Evolutionary conservation across 192 early-diverging fungal genomes (phyloP), one percentile per base, ranked within the genome.

Genomic region (Podila epicladia): DNA sequence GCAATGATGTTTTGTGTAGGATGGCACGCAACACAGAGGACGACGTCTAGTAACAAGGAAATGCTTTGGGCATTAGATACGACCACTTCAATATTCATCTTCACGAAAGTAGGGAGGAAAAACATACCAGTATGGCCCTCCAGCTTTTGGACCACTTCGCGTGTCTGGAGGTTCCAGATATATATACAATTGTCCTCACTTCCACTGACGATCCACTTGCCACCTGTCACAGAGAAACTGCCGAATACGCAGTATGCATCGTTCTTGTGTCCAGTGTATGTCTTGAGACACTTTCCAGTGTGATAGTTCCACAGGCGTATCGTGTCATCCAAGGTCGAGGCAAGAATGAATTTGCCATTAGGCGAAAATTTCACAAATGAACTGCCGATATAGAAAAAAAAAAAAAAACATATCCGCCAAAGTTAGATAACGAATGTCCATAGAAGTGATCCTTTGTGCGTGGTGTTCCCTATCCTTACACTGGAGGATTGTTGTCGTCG

Each of bases 361-460:
- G 98, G 98, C 35, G 97, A 99, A 80, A 99, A 99, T 82, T 97
- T 97, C 17, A 97, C 97, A 87, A 95, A 98, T 9, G 95, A 93
- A 12, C 92, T 94, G 63, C 17, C 32, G 45, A 55, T 24, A 55
- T 9, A 70, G 13, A 6, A 50, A 15, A 31, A 19, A 4, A 50
- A 62, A 31, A 19, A 35, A 22, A 32, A 82, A 58, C 29, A 17
- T 58, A 19, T 24, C 11, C 41, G 35, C 26, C 33, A 9, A n/a
- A 26, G 15, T 45, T 45, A 45, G 41, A 45, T 45, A 45, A 9
- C 12, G 15, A 45, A 45, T 3, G 12, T 17, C 12, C 41, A 17
- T 45, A 1, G 41, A 17, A 4, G 41, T 15, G 41, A 45, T 15
- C 41, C 4, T 15, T 45, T 45, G 41, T 45, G 41, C 15, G 20